These are phyloP conservation scores for Suillus alpinus DNA, from an alignment of 768 basidiomycete genomes.

Conservation along the genomic window DNA sequence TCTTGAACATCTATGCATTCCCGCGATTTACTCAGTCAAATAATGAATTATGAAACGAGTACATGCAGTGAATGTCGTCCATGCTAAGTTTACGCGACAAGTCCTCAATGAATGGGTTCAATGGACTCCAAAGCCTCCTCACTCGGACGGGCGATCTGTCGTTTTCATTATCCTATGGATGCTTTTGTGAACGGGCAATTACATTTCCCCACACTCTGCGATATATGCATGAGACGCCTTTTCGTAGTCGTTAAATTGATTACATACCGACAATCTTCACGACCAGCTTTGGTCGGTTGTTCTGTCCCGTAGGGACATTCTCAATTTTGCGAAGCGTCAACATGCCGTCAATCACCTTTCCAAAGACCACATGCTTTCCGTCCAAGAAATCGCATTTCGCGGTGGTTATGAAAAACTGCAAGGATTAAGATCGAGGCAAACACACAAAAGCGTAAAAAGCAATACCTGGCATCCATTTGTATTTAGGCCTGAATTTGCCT, in stretches of 20 bases:
- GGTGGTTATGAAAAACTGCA: constrained; percentile 94
- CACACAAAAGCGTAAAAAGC: not conserved
- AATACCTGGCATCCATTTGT: constrained; percentile 88
- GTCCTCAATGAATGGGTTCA: not conserved
- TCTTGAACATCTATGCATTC: not conserved
- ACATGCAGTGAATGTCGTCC: not conserved
- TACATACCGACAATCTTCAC: constrained; percentile 82
- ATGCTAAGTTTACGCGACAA: not conserved
- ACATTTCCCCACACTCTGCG: constrained; percentile 62
- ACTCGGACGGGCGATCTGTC: not conserved
- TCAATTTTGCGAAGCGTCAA: constrained; percentile 95
- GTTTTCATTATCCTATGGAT: not conserved
- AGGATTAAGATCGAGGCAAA: not conserved
- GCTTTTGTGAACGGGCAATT: constrained; percentile 10
- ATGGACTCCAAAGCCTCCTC: not conserved
- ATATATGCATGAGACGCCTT: not conserved
- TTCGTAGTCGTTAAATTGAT: not conserved
- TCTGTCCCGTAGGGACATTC: constrained; percentile 88
- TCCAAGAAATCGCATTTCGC: constrained; percentile 95
- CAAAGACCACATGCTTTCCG: constrained; percentile 92
- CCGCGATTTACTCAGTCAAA: not conserved
- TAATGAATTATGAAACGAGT: not conserved
- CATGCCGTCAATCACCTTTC: constrained; percentile 89
- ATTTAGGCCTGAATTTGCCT: constrained; percentile 95
- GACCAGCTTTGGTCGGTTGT: constrained; percentile 84